These are phyloP conservation scores for Plectosphaerella plurivora DNA, from an alignment of 2,329 filamentous ascomycete species.

Conservation along the genomic window DNA sequence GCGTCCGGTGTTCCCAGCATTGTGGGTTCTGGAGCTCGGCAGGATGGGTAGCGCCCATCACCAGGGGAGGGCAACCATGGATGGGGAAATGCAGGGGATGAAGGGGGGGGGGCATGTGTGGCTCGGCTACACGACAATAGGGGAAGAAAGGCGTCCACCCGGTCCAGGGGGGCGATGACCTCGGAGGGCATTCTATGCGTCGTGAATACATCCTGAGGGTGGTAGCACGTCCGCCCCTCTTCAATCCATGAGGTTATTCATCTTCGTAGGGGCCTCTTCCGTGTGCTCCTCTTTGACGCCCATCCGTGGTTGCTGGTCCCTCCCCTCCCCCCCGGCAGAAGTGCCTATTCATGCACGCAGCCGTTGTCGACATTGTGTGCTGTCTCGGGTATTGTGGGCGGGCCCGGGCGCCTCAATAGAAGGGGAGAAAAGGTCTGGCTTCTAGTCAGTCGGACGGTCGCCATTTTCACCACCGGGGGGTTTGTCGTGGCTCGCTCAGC, in stretches of 20 bases:
- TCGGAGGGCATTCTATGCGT: neutral
- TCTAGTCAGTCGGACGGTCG: neutral
- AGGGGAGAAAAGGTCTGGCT: neutral
- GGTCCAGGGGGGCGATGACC: too few species aligned
- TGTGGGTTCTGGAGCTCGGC: too few species aligned
- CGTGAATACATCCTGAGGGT: neutral
- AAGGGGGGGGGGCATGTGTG: too few species aligned
- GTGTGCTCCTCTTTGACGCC: neutral
- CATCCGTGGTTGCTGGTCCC: neutral
- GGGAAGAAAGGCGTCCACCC: too few species aligned
- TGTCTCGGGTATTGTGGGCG: neutral
- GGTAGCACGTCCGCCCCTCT: neutral
- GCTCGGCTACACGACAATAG: neutral
- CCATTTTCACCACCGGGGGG: too few species aligned
- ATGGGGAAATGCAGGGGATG: too few species aligned
- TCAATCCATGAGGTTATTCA: neutral
- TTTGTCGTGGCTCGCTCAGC: too few species aligned
- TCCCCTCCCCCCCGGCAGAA: neutral
- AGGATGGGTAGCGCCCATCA: too few species aligned
- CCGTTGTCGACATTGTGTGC: neutral
- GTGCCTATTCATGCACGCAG: conserved; percentile 2
- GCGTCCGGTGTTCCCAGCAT: too few species aligned
- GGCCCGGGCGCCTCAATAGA: neutral
- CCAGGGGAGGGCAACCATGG: too few species aligned
- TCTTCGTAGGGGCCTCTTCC: neutral